Conservation (phyloP, 2,329 filamentous ascomycete genomes). For the Nemania diffusa region DNA sequence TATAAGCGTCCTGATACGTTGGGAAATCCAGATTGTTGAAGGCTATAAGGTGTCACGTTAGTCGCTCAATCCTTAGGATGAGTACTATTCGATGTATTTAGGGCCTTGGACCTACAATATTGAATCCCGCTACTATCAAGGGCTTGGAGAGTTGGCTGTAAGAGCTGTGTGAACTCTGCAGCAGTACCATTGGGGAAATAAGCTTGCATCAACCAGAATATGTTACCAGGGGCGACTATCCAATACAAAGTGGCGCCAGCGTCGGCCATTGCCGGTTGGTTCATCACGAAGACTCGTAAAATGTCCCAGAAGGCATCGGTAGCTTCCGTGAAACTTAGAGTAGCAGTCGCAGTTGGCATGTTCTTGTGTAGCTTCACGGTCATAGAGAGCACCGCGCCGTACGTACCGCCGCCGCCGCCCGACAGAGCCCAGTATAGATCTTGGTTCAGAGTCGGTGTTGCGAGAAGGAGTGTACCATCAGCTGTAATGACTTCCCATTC, state of each 20-base stretch:
- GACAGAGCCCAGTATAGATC: constrained; percentile 73
- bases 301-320: constrained; percentile 10
- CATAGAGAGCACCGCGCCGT: constrained; percentile 65
- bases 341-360: constrained; percentile 54
- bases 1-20: constrained; percentile 30
- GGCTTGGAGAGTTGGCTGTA: constrained; percentile 28
- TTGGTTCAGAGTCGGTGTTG: constrained; percentile 57
- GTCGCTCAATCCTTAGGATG: not conserved
- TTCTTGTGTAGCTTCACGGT: constrained; percentile 63
- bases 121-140: constrained; percentile 30
- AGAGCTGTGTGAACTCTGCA: constrained; percentile 19
- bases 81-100: not conserved
- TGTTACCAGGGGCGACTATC: constrained; percentile 19
- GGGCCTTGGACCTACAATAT: constrained; percentile 28
- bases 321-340: constrained; percentile 7
- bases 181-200: constrained; percentile 26
- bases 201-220: constrained; percentile 23
- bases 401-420: constrained; percentile 69
- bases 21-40: constrained; percentile 18
- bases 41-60: not conserved
- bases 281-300: constrained; percentile 11
- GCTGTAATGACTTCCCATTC: constrained; percentile 67
- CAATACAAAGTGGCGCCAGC: constrained; percentile 24
- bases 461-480: constrained; percentile 58
- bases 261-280: constrained; percentile 19